A percentile compares a stretch with the other conserved stretches of the same genome.
Evolutionary conservation across 2,329 filamentous ascomycete species (phyloP).

Genomic region (Alternaria rosae): DNA sequence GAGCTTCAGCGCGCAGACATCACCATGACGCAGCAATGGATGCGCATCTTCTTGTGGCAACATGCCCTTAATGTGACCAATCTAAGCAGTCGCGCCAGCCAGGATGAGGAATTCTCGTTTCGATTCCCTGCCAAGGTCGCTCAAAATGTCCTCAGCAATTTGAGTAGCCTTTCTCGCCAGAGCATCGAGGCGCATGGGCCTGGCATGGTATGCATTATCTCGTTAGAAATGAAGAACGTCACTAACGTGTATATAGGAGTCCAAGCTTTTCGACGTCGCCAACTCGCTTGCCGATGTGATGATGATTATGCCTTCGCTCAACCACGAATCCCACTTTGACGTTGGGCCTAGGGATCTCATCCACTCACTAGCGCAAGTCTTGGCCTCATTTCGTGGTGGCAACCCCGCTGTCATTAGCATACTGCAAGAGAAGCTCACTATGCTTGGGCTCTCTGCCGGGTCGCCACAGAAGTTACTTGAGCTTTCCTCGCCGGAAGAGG

Average conservation of each 20-base stretch:
- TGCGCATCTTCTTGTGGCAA: constrained; percentile 49
- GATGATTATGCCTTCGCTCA: constrained; percentile 46
- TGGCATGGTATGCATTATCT: constrained; percentile 40
- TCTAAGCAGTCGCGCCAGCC: constrained; percentile 33
- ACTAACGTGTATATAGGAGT: constrained; percentile 30
- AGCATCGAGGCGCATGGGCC: constrained; percentile 47
- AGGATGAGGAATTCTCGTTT: constrained; percentile 46
- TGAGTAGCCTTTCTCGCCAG: constrained; percentile 40
- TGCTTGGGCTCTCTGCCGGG: constrained; percentile 35
- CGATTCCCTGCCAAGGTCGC: constrained; percentile 46
- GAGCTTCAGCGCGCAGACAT: constrained; percentile 48
- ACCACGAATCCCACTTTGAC: constrained; percentile 40
- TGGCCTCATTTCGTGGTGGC: constrained; percentile 42
- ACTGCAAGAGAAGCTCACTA: constrained; percentile 41
- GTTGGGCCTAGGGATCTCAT: constrained; percentile 46
- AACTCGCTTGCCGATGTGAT: constrained; percentile 48
- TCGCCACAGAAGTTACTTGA: constrained; percentile 43
- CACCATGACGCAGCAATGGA: constrained; percentile 50
- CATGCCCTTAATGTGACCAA: constrained; percentile 46
- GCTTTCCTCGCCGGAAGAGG: constrained; percentile 43
- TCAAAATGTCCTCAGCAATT: constrained; percentile 40
- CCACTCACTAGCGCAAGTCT: constrained; percentile 40
- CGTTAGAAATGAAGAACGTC: neutral
- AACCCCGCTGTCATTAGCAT: constrained; percentile 46
- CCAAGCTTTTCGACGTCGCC: constrained; percentile 47